Conservation (phyloP, 169 alveolate species). For the Plasmodium coatneyi region DNA sequence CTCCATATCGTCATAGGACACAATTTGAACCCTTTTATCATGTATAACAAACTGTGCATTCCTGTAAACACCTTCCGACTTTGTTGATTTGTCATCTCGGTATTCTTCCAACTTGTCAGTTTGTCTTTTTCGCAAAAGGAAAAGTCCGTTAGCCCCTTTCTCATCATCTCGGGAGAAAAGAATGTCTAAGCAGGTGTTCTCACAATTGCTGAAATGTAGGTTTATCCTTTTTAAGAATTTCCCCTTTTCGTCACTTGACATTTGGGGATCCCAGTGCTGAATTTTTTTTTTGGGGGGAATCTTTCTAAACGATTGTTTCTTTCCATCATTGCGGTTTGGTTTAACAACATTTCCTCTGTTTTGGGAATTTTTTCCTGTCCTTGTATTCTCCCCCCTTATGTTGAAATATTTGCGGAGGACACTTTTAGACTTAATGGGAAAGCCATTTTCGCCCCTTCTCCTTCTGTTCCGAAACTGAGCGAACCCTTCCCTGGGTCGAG, state of each 20-base stretch:
- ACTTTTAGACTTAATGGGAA: slow-evolving; percentile 7
- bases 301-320: not conserved
- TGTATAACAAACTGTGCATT: not conserved
- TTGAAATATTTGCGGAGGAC: slow-evolving; percentile 24
- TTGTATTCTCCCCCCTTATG: not conserved
- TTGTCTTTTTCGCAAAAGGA: not conserved
- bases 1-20: slow-evolving; percentile 56
- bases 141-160: not conserved
- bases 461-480: not conserved
- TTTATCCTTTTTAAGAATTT: slow-evolving; percentile 19
- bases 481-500: not conserved
- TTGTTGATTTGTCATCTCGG: slow-evolving; percentile 23
- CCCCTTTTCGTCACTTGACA: slow-evolving; percentile 17
- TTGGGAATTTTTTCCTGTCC: not conserved
- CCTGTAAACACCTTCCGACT: slow-evolving; percentile 16
- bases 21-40: not conserved
- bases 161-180: not conserved
- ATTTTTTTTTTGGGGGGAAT: not conserved
- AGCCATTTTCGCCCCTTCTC: not conserved
- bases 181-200: not conserved
- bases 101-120: not conserved
- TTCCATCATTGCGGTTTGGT: not conserved
- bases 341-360: not conserved
- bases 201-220: not conserved
- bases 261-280: not conserved